A percentile compares a stretch with the other conserved stretches of the same genome.
phyloP scores from a whole-genome alignment of 2,329 filamentous ascomycete genomes.

The Magnaporthiopsis poae region DNA sequence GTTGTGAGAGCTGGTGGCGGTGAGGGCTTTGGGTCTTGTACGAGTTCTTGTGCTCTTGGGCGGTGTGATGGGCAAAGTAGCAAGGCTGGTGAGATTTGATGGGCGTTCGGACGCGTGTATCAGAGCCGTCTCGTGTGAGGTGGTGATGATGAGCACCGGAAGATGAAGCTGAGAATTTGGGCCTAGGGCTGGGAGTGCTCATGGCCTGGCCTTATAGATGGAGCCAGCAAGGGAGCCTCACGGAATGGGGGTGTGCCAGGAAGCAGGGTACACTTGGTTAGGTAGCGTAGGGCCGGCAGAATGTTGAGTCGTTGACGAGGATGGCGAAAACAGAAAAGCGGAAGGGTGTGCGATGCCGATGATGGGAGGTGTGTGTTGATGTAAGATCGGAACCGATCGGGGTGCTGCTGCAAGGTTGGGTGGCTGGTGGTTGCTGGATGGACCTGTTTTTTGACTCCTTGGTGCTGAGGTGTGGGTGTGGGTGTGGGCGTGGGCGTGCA shows the following conservation, averaged over 20 bases:
- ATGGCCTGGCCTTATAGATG: conserved; percentile 2
- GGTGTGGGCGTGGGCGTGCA: too few relatives aligned
- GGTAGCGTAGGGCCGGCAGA: neutral
- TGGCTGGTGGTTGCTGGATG: too few relatives aligned
- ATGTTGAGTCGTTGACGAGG: neutral
- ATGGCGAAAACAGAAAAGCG: neutral
- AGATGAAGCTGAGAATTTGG: neutral
- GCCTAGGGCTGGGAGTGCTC: neutral
- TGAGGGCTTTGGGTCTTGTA: neutral
- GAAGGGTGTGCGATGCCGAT: neutral
- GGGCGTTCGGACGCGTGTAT: neutral
- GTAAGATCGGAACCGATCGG: too few relatives aligned
- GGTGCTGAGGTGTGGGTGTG: too few relatives aligned
- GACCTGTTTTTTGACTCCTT: too few relatives aligned
- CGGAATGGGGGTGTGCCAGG: neutral
- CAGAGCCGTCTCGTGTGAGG: neutral
- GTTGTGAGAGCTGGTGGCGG: neutral
- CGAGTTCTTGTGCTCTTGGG: neutral
- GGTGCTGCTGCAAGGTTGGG: too few relatives aligned
- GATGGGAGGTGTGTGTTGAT: neutral
- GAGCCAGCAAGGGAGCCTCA: too few relatives aligned
- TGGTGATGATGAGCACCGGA: neutral
- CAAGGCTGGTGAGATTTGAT: neutral
- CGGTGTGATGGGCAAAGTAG: neutral
- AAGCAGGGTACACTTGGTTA: neutral